Percentiles rank a stretch among this genome's conserved stretches.
These are phyloP conservation scores for Neurospora tetrasperma DNA, from an alignment of 495 filamentous ascomycete genomes.

Conservation along the genomic window DNA sequence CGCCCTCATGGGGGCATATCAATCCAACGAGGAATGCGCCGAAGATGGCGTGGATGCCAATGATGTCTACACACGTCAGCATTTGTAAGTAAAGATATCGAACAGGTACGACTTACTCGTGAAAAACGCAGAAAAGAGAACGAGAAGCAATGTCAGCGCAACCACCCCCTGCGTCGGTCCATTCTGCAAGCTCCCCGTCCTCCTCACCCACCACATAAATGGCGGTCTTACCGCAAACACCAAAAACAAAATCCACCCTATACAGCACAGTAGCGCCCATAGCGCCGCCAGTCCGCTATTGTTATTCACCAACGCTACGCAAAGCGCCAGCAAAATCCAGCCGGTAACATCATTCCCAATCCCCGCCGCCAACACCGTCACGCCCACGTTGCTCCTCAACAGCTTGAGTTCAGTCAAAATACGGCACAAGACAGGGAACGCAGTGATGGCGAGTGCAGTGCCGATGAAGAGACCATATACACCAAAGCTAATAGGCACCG, in stretches of 20 bases:
- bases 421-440: conserved; percentile 90
- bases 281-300: conserved; percentile 74
- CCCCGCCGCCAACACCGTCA: conserved; percentile 85
- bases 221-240: conserved; percentile 63
- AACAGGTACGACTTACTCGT: conserved; percentile 42
- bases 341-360: conserved; percentile 89
- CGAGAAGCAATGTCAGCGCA: conserved; percentile 68
- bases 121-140: conserved; percentile 82
- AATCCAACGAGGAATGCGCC: conserved; percentile 80
- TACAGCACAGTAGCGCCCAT: conserved; percentile 68
- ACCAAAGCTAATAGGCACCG: conserved; percentile 57
- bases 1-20: conserved; percentile 89
- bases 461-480: conserved; percentile 89
- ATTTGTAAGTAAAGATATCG: too few species aligned
- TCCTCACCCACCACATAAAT: conserved; percentile 65
- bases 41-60: conserved; percentile 82
- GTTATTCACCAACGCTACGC: conserved; percentile 89
- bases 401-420: conserved; percentile 91
- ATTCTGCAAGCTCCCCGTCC: conserved; percentile 72
- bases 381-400: conserved; percentile 71
- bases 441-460: conserved; percentile 90
- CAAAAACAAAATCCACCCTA: conserved; percentile 71
- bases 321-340: conserved; percentile 90
- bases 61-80: conserved; percentile 40
- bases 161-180: conserved; percentile 85